Conservation (phyloP, 306 rosid species). For the Myrica gale region DNA sequence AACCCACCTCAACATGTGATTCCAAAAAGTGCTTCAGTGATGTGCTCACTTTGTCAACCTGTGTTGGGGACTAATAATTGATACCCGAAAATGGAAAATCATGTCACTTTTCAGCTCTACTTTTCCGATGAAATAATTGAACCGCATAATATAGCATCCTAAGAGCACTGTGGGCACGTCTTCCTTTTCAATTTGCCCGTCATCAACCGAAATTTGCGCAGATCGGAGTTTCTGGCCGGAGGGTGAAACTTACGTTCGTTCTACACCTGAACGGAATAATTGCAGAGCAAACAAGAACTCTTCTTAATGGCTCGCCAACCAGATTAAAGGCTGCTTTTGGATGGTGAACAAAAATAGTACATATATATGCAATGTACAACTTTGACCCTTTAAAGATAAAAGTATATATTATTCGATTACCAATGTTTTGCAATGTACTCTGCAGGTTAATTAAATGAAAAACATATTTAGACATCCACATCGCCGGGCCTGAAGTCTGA, state of each 20-base stretch:
- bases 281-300: conserved; percentile 11
- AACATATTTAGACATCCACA: too few species aligned
- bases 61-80: background rate
- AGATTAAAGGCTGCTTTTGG: too few species aligned
- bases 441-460: too few species aligned
- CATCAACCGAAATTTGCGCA: conserved; percentile 25
- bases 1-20: background rate
- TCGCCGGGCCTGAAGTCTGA: too few species aligned
- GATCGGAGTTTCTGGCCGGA: too few species aligned
- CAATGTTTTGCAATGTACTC: too few species aligned
- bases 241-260: too few species aligned
- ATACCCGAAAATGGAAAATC: background rate
- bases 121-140: conserved; percentile 29
- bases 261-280: too few species aligned
- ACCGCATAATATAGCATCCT: conserved; percentile 32
- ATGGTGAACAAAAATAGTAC: too few species aligned
- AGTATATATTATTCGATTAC: too few species aligned
- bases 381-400: too few species aligned
- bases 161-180: conserved; percentile 16
- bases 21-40: background rate
- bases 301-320: background rate
- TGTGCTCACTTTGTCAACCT: background rate
- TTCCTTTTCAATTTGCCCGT: background rate
- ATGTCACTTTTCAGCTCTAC: background rate
- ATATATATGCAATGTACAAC: too few species aligned